Conservation (phyloP, 1,284 basidiomycete species). For the Ganoderma sp. region DNA sequence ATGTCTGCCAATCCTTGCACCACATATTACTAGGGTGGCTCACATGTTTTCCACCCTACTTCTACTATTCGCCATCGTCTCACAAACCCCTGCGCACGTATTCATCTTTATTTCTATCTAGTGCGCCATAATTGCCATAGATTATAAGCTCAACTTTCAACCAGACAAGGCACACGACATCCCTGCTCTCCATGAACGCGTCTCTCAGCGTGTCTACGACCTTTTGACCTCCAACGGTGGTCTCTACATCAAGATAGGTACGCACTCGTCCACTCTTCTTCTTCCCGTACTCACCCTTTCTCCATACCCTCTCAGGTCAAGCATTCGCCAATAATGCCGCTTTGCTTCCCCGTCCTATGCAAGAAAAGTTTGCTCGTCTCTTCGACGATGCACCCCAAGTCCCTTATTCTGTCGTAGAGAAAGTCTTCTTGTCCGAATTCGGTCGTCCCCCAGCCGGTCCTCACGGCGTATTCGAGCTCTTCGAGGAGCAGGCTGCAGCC, state of each 20-base stretch:
- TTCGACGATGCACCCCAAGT: constrained; percentile 90
- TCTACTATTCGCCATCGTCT: not conserved
- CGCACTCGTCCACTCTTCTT: constrained; percentile 34
- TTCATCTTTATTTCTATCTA: constrained; percentile 33
- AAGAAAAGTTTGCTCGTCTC: constrained; percentile 78
- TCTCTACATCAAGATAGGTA: constrained; percentile 89
- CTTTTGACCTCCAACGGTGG: constrained; percentile 84
- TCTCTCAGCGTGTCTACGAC: constrained; percentile 77
- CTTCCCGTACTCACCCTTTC: not conserved
- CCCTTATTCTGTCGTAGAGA: constrained; percentile 71
- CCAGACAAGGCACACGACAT: constrained; percentile 70
- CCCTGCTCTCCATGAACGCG: constrained; percentile 79
- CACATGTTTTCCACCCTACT: not conserved
- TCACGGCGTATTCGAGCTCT: constrained; percentile 77
- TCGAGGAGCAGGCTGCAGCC: constrained; percentile 77
- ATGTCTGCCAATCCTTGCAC: not conserved
- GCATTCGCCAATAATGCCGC: constrained; percentile 86
- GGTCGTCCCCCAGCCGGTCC: constrained; percentile 66
- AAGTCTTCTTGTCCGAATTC: constrained; percentile 78
- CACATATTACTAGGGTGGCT: not conserved
- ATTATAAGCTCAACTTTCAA: constrained; percentile 88
- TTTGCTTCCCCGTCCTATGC: constrained; percentile 80
- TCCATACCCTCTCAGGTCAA: constrained; percentile 52
- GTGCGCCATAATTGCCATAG: constrained; percentile 71
- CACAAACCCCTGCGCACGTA: not conserved